These are phyloP conservation scores for Colletotrichum zoysiae DNA, from an alignment of 2,329 filamentous ascomycete species.

Conservation along the genomic window DNA sequence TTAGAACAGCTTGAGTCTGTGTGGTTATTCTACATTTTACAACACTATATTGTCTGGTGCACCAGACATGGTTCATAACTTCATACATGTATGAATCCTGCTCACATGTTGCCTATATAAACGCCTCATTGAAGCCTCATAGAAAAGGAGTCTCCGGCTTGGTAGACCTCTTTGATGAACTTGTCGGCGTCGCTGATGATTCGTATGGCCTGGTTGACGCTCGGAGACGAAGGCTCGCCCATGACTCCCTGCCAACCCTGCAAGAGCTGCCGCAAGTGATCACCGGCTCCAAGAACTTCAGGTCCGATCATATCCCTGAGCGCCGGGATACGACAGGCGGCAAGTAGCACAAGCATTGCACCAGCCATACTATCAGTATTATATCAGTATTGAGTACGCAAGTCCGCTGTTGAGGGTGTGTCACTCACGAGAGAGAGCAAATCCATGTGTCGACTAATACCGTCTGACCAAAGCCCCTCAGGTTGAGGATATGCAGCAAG, in stretches of 20 bases:
- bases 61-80: neutral
- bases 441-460: constrained; percentile 68
- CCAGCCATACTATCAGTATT: constrained; percentile 57
- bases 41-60: neutral
- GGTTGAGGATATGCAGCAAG: constrained; percentile 61
- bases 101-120: neutral
- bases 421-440: constrained; percentile 63
- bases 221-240: constrained; percentile 57
- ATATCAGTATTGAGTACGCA: neutral
- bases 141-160: constrained; percentile 32
- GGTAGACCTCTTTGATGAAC: constrained; percentile 55
- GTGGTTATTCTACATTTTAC: too few species aligned
- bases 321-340: constrained; percentile 56
- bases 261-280: constrained; percentile 56
- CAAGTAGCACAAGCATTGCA: constrained; percentile 62
- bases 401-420: neutral
- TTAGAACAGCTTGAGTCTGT: neutral
- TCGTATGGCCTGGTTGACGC: constrained; percentile 60
- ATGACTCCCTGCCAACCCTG: constrained; percentile 57
- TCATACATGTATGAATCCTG: neutral
- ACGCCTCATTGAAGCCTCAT: constrained; percentile 16
- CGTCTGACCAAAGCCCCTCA: constrained; percentile 62
- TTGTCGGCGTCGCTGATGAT: constrained; percentile 59
- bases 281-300: constrained; percentile 55
- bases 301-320: constrained; percentile 54